Evolutionary conservation across 495 filamentous ascomycete genomes (phyloP).

Genomic region (Aspergillus funiculosus): DNA sequence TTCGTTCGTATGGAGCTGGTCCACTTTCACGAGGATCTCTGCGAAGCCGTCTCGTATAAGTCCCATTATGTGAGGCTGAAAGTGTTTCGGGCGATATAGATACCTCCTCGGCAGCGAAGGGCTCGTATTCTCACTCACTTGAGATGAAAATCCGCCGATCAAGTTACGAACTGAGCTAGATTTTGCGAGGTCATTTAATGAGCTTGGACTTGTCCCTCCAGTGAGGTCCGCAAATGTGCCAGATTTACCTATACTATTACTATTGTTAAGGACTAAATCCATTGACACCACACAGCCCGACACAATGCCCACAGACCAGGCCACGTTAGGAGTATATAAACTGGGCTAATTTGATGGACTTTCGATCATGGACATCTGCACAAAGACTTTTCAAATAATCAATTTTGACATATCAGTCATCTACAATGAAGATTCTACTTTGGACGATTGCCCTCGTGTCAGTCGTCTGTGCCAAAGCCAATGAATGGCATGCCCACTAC

Average conservation of each 20-base stretch:
- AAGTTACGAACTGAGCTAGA: background rate
- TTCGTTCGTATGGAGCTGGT: background rate
- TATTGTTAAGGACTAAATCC: background rate
- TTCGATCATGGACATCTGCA: background rate
- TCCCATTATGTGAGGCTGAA: background rate
- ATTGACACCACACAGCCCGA: too few species aligned
- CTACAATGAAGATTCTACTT: slow-evolving; percentile 3
- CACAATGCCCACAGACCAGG: too few species aligned
- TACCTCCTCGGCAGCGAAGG: background rate
- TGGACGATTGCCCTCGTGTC: slow-evolving; percentile 3
- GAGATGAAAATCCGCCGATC: background rate
- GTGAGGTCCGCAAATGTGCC: background rate
- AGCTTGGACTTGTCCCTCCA: background rate
- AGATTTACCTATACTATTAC: too few species aligned
- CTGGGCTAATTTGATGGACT: background rate
- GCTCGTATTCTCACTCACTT: background rate
- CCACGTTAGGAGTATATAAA: background rate
- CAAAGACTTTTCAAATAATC: background rate
- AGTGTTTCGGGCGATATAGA: background rate
- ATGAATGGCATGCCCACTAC: slow-evolving; percentile 15
- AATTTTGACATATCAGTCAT: background rate
- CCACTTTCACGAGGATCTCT: background rate
- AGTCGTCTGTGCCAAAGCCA: slow-evolving; percentile 12
- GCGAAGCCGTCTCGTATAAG: background rate
- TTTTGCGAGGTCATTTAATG: background rate